Percentiles rank a stretch among this genome's conserved stretches.
phyloP scores from a whole-genome alignment of 2,329 filamentous ascomycete species.

The Calonectria honghensis region DNA sequence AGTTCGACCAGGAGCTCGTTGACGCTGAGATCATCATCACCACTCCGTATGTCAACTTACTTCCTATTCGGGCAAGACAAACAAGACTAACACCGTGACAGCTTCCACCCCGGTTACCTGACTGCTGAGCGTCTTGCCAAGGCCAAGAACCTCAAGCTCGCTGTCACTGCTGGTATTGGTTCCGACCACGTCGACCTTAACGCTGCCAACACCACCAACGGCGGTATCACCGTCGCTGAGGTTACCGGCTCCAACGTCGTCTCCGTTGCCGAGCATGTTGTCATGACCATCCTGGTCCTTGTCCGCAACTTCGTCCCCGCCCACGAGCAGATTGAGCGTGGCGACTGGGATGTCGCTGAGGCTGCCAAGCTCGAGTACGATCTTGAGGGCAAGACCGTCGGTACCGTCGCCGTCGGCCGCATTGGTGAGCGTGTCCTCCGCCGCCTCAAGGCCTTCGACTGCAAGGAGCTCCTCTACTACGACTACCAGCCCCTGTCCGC shows the following conservation, averaged over 20 bases:
- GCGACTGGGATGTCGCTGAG: conserved; percentile 96
- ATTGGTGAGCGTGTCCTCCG: conserved; percentile 98
- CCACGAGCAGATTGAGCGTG: conserved; percentile 91
- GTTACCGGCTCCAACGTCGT: conserved; percentile 99
- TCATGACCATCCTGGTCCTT: conserved; percentile 98
- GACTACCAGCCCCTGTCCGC: conserved; percentile 96
- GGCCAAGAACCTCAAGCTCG: conserved; percentile 99
- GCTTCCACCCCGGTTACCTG: conserved; percentile 98
- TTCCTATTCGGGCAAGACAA: not conserved
- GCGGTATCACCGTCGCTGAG: conserved; percentile 96
- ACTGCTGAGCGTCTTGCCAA: conserved; percentile 96
- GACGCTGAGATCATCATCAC: conserved; percentile 99
- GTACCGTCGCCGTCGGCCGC: conserved; percentile 96
- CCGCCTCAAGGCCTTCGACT: conserved; percentile 97
- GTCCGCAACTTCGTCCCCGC: conserved; percentile 99
- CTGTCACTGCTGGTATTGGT: conserved; percentile 97
- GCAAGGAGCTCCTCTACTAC: conserved; percentile 99
- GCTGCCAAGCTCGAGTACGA: conserved; percentile 99
- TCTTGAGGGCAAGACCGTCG: conserved; percentile 97
- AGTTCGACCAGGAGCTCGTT: conserved; percentile 95
- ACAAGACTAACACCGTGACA: conserved; percentile 59
- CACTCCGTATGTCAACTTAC: conserved; percentile 80
- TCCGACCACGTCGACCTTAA: conserved; percentile 99
- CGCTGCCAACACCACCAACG: conserved; percentile 98
- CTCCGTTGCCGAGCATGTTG: conserved; percentile 97